Conservation (phyloP, 2,329 filamentous ascomycete species). For the Colletotrichum sp. region DNA sequence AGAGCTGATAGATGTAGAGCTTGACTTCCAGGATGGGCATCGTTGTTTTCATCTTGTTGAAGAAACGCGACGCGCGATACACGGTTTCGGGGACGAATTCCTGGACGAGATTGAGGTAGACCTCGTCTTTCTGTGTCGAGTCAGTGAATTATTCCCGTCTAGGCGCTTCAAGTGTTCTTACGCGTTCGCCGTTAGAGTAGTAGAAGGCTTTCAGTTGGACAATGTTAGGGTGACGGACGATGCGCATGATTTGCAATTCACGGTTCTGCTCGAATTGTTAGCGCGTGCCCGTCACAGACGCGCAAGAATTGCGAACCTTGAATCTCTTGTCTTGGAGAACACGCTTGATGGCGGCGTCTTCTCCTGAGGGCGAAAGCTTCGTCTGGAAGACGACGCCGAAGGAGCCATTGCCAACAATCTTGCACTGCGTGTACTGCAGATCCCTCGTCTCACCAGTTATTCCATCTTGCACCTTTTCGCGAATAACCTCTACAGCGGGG, state of each 20-base stretch:
- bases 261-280: conserved; percentile 72
- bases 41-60: conserved; percentile 99
- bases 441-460: conserved; percentile 96
- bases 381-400: conserved; percentile 99
- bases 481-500: conserved; percentile 79
- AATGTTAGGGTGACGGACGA: conserved; percentile 98
- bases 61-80: conserved; percentile 96
- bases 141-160: not conserved
- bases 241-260: conserved; percentile 99
- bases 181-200: conserved; percentile 98
- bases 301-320: conserved; percentile 69
- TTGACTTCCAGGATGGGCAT: conserved; percentile 99
- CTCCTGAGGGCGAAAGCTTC: conserved; percentile 95
- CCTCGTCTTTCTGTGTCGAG: conserved; percentile 82
- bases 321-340: conserved; percentile 99
- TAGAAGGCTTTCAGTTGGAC: conserved; percentile 99
- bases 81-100: conserved; percentile 99
- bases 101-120: conserved; percentile 97
- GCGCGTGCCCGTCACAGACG: not conserved
- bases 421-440: conserved; percentile 98
- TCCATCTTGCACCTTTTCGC: conserved; percentile 98
- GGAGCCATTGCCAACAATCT: conserved; percentile 98
- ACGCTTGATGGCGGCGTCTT: conserved; percentile 98
- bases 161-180: conserved; percentile 52
- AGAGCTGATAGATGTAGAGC: conserved; percentile 99